Conservation (phyloP, 1,284 basidiomycete genomes). For the Boletellus sp. region DNA sequence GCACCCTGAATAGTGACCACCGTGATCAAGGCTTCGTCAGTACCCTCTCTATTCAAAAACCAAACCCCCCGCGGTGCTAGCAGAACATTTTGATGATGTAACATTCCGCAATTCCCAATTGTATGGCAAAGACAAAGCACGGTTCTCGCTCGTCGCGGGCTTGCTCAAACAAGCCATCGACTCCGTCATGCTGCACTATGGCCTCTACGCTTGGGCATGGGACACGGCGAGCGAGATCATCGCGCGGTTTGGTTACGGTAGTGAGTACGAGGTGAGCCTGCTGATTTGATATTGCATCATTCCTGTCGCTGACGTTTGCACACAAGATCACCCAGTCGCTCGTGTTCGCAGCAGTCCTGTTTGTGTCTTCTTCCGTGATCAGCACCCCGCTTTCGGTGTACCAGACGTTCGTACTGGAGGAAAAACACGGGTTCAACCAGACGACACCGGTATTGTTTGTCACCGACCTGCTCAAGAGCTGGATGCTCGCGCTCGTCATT, state of each 20-base stretch:
- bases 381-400: conserved; percentile 77
- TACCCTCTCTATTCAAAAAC: conserved; percentile 79
- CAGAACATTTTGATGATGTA: conserved; percentile 66
- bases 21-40: conserved; percentile 63
- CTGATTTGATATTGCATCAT: background rate
- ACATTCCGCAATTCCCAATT: conserved; percentile 87
- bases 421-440: conserved; percentile 97
- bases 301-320: background rate
- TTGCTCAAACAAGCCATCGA: conserved; percentile 73
- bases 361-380: conserved; percentile 65
- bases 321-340: conserved; percentile 80
- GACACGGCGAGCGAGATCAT: conserved; percentile 50
- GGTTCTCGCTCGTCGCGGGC: conserved; percentile 73
- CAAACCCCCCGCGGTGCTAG: conserved; percentile 74
- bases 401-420: conserved; percentile 91
- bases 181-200: conserved; percentile 69
- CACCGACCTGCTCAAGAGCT: conserved; percentile 78
- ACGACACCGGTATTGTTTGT: conserved; percentile 76
- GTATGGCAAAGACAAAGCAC: conserved; percentile 92
- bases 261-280: conserved; percentile 58
- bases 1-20: background rate
- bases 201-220: conserved; percentile 84
- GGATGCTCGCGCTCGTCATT: conserved; percentile 70
- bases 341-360: conserved; percentile 69
- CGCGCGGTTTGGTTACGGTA: conserved; percentile 55